Evolutionary conservation across 2,329 filamentous ascomycete species (phyloP).

Genomic region (Septoria petroselini): DNA sequence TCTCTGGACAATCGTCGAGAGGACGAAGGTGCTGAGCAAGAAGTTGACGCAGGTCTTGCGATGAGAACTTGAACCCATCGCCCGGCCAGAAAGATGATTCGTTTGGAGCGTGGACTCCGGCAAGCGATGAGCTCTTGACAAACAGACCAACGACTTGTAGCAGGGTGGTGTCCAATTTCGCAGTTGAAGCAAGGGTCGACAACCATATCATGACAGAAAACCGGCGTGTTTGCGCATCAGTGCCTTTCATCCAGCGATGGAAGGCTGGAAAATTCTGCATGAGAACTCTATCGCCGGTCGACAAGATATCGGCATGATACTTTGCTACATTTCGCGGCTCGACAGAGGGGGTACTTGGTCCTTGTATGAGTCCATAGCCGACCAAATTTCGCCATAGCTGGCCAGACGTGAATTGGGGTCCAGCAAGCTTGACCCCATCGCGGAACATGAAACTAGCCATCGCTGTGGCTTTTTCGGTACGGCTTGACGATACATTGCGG

Average conservation of each 20-base stretch:
- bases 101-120: not conserved
- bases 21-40: not conserved
- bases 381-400: not conserved
- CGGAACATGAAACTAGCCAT: slow-evolving; percentile 9
- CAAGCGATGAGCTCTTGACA: not conserved
- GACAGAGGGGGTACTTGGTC: not conserved
- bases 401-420: not conserved
- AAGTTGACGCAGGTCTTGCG: slow-evolving; percentile 18
- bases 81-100: not conserved
- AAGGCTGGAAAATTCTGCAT: slow-evolving; percentile 17
- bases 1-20: not conserved
- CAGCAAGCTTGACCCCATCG: not conserved
- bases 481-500: not conserved
- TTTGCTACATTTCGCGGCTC: not conserved
- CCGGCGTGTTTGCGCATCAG: slow-evolving; percentile 3
- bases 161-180: slow-evolving; percentile 41
- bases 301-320: slow-evolving; percentile 18
- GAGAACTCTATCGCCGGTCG: slow-evolving; percentile 1
- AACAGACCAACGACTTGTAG: slow-evolving; percentile 42
- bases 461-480: slow-evolving; percentile 4
- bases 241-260: slow-evolving; percentile 14
- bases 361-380: not conserved
- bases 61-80: not conserved
- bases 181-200: slow-evolving; percentile 45
- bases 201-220: slow-evolving; percentile 29